Evolutionary conservation across 116 monocot species (phyloP).

Genomic region (Cymodocea nodosa): DNA sequence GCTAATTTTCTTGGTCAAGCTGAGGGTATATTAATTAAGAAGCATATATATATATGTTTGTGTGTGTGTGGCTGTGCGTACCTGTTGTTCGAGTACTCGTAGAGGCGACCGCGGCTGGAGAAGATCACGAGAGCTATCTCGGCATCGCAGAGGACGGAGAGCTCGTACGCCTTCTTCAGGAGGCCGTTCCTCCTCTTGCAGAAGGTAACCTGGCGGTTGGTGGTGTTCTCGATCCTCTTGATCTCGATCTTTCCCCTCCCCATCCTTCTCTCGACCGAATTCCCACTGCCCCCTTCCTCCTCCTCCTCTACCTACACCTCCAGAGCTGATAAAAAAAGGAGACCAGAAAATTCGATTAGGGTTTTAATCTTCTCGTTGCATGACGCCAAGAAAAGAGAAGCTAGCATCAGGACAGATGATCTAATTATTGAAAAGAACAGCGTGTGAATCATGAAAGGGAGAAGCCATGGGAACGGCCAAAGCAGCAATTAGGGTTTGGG

Average conservation of each 20-base stretch:
- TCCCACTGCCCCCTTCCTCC: not conserved
- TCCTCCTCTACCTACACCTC: not conserved
- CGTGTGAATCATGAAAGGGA: not conserved
- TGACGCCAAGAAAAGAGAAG: not conserved
- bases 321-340: not conserved
- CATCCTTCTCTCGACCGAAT: conserved; percentile 12
- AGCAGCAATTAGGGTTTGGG: no score
- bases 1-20: not conserved
- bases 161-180: conserved; percentile 31
- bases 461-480: not conserved
- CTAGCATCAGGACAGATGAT: not conserved
- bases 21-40: not conserved
- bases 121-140: conserved; percentile 30
- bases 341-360: not conserved
- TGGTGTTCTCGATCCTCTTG: conserved; percentile 33
- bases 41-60: not conserved
- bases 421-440: not conserved
- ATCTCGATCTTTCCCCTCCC: conserved; percentile 36
- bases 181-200: conserved; percentile 33
- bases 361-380: not conserved
- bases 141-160: conserved; percentile 26
- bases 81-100: conserved; percentile 26
- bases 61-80: not conserved
- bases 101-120: conserved; percentile 26
- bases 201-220: conserved; percentile 31